Conservation (phyloP, 805 yeast species). For the Sungouiella blattae region DNA sequence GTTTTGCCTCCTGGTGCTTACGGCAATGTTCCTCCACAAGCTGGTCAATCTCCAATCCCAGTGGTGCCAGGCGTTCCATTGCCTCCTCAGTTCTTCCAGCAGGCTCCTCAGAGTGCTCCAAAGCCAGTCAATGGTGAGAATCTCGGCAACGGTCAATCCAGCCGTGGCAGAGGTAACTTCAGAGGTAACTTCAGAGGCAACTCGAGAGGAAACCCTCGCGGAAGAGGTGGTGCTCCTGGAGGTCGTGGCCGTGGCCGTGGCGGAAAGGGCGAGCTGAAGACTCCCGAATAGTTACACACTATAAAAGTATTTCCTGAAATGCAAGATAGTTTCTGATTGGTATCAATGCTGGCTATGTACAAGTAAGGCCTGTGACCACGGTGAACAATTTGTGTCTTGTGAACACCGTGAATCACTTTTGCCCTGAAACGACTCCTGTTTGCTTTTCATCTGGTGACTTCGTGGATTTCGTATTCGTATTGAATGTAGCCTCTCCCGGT, state of each 20-base stretch:
- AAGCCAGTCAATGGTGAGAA: not conserved
- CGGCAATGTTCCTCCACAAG: not conserved
- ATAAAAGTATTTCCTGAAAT: no score
- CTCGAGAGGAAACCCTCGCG: constrained; percentile 17
- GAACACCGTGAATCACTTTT: no score
- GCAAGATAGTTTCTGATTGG: no score
- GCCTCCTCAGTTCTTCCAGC: constrained; percentile 32
- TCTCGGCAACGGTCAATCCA: constrained; percentile 8
- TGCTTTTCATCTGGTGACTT: not conserved
- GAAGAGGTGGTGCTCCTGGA: constrained; percentile 13
- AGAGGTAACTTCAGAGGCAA: constrained; percentile 8
- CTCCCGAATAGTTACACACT: no score
- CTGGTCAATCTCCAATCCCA: constrained; percentile 20
- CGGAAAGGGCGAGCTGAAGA: no score
- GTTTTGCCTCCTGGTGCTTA: constrained; percentile 1
- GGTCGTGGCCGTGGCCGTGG: constrained; percentile 11
- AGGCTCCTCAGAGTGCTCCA: constrained; percentile 6
- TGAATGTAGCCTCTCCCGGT: constrained; percentile 29
- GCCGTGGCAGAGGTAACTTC: constrained; percentile 20
- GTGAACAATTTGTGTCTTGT: no score
- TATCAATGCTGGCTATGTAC: not conserved
- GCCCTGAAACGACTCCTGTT: not conserved
- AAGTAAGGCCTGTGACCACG: no score
- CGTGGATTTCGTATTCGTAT: not conserved
- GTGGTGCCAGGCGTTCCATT: constrained; percentile 35